Evolutionary conservation across 345 rosid species (phyloP), one percentile per base, ranked within the genome.

Genomic region (Melaleuca quinquenervia): DNA sequence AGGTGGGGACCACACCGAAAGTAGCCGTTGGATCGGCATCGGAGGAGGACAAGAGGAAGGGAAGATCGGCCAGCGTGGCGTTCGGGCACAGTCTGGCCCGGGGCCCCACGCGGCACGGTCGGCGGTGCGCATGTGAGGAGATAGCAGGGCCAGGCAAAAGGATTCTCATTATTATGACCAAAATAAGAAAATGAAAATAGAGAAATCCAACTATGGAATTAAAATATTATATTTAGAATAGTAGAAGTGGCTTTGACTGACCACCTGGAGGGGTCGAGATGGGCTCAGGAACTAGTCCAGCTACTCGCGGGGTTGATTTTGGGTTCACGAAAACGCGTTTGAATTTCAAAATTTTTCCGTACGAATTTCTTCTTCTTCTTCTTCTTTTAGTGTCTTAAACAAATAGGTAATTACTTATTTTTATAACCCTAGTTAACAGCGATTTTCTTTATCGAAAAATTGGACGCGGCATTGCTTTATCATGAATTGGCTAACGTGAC

Each of bases 11-110:
- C 90, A 87, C 87, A 22, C 86, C 48, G 78, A 27, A n/a, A 78
- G 84, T 87, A 91, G 91, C 96, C 94, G 96, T 92, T 92, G 90
- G 91, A 88, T 90, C 87, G 82, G n/a, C 41, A 50, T 7, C 14
- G 22, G 13, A 32, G 52, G 32, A 1, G 64, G 74, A n/a, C 49
- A 18, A 24, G 27, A 11, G 21, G 1, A 32, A 1, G 11, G 18
- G 50, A 45, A 22, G 45, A 32, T 64, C 7, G 15, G 48, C 48
- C 78, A 36, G 48, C 26, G 78, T 70, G 78, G 78, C 26, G 78
- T 70, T 70, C 13, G 75, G 80, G 3, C 55, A 45, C 82, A 49
- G 62, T 49, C 80, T n/a, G 85, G 78, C 78, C 48, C 70, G 45
- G 24, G 78, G 78, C 48, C 78, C 78, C 13, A 18, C 48, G 24